Conservation (phyloP, 2,329 filamentous ascomycete genomes). For the Aureobasidium sp. region DNA sequence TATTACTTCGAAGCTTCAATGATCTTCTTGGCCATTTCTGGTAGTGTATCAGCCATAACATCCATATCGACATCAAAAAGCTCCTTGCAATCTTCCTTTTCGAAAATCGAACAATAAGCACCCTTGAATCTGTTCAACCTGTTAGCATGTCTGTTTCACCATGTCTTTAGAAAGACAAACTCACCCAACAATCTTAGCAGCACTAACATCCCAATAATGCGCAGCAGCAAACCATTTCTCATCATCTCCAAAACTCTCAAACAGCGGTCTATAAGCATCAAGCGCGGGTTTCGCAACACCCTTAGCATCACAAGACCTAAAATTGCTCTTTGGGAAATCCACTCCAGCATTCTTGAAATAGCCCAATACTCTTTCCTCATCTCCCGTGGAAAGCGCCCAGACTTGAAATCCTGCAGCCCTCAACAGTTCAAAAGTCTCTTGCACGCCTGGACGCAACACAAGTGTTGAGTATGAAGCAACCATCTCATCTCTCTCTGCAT, state of each 20-base stretch:
- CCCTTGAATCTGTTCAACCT: slow-evolving; percentile 34
- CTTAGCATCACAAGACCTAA: slow-evolving; percentile 45
- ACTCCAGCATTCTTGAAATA: slow-evolving; percentile 47
- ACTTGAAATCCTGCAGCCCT: slow-evolving; percentile 43
- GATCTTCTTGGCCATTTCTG: slow-evolving; percentile 41
- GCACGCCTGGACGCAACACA: slow-evolving; percentile 32
- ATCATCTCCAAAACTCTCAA: slow-evolving; percentile 36
- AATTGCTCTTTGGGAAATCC: slow-evolving; percentile 44
- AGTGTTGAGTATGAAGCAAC: slow-evolving; percentile 33
- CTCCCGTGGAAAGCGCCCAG: slow-evolving; percentile 49
- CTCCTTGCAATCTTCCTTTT: slow-evolving; percentile 44
- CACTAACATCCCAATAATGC: slow-evolving; percentile 54
- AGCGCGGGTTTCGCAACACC: slow-evolving; percentile 46
- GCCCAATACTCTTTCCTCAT: slow-evolving; percentile 42
- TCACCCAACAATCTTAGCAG: slow-evolving; percentile 33
- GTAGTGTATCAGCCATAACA: slow-evolving; percentile 41
- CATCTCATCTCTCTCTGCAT: slow-evolving; percentile 37
- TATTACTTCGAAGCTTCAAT: slow-evolving; percentile 16
- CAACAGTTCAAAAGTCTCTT: slow-evolving; percentile 38
- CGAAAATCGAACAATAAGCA: slow-evolving; percentile 48
- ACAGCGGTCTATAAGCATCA: slow-evolving; percentile 39
- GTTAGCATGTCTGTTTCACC: background rate
- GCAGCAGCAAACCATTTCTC: slow-evolving; percentile 51
- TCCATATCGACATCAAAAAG: slow-evolving; percentile 47
- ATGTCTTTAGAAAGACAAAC: background rate